phyloP scores from a whole-genome alignment of 2,329 filamentous ascomycete species.

The Lasiodiplodia hormozganensis region DNA sequence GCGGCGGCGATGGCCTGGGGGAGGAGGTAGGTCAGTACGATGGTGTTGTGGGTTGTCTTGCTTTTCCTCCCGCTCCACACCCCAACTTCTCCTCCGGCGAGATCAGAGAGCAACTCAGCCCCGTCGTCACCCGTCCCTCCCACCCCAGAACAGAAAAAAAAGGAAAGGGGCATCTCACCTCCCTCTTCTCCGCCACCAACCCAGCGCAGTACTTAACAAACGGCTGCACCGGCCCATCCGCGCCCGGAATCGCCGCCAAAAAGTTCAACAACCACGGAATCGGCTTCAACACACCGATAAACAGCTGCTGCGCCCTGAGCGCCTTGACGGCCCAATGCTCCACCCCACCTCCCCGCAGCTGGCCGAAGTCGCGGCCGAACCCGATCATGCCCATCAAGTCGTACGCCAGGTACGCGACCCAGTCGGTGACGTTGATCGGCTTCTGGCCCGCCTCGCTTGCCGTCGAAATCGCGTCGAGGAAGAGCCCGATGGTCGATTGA shows the following conservation, averaged over 20 bases:
- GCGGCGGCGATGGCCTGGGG: not conserved
- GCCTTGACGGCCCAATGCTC: slow-evolving; percentile 53
- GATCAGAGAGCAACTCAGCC: too few species aligned
- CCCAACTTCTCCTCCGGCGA: not conserved
- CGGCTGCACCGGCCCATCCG: not conserved
- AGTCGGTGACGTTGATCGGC: slow-evolving; percentile 40
- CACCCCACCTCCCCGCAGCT: slow-evolving; percentile 47
- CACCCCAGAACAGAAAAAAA: too few species aligned
- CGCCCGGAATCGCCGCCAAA: not conserved
- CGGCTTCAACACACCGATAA: slow-evolving; percentile 13
- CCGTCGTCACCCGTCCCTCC: too few species aligned
- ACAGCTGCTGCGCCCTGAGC: slow-evolving; percentile 39
- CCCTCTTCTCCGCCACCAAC: slow-evolving; percentile 22
- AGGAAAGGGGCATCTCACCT: not conserved
- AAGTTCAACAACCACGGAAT: slow-evolving; percentile 18
- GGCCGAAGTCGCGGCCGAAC: slow-evolving; percentile 51
- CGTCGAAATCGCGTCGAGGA: slow-evolving; percentile 35
- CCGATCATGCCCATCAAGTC: slow-evolving; percentile 58
- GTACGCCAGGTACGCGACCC: slow-evolving; percentile 52
- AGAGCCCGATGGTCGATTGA: not conserved
- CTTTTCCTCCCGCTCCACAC: too few species aligned
- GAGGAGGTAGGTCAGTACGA: not conserved
- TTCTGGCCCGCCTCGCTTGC: slow-evolving; percentile 46
- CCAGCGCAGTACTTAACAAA: slow-evolving; percentile 11
- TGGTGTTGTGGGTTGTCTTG: not conserved